phyloP scores from a whole-genome alignment of 352 stramenopile species.

The Hyaloperonospora arabidopsidis region DNA sequence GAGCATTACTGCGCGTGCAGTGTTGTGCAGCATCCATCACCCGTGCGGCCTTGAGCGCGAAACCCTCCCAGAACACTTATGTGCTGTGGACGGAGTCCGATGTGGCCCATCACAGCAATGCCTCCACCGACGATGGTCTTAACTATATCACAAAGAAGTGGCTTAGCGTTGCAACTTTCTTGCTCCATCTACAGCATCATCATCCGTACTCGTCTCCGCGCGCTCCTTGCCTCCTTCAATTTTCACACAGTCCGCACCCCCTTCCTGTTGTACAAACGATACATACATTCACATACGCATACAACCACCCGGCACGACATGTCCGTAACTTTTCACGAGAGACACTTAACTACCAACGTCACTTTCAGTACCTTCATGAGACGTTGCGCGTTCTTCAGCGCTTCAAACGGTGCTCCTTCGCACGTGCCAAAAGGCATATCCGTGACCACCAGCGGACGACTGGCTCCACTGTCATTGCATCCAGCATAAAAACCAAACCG shows the following conservation, averaged over 20 bases:
- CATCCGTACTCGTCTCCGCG: conserved; percentile 48
- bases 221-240: conserved; percentile 92
- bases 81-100: conserved; percentile 95
- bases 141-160: conserved; percentile 27
- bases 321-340: neutral
- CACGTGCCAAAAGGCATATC: conserved; percentile 99
- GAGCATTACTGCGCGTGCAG: neutral
- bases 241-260: conserved; percentile 96
- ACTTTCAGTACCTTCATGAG: conserved; percentile 63
- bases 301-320: neutral
- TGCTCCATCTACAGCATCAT: neutral
- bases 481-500: neutral
- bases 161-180: neutral
- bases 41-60: conserved; percentile 92
- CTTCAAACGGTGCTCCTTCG: conserved; percentile 86
- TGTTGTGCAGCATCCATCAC: conserved; percentile 24
- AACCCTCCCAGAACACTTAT: conserved; percentile 95
- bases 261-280: conserved; percentile 69
- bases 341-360: neutral
- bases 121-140: conserved; percentile 65
- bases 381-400: conserved; percentile 92
- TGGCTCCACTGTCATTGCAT: conserved; percentile 44
- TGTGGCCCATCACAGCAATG: conserved; percentile 97
- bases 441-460: conserved; percentile 89
- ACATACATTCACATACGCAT: neutral